Evolutionary conservation across 306 rosid species (phyloP), one percentile per base, ranked within the genome.

Genomic region (Hylodesmum podocarpum): DNA sequence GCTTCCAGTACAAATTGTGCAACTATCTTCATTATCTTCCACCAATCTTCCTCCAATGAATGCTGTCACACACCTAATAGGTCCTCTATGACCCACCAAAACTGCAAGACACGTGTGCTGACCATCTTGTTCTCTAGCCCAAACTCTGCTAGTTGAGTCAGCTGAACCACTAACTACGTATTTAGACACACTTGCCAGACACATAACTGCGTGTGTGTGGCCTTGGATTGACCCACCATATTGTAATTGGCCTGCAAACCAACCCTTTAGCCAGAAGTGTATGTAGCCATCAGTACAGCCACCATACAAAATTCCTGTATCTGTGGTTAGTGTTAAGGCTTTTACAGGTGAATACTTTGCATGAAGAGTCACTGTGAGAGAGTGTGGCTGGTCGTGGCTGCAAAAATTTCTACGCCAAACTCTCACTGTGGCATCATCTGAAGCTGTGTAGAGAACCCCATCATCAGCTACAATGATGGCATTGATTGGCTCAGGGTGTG

Each of bases 211-310:
- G 64, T 95, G 98, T 0, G 93, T 92, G 72, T 94, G 98, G 5
- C 98, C 98, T 73, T 89, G 95, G n/a, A 94, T 86, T 14, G 98
- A 88, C 0, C 97, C 96, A 31, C 97, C 95, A 24, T 95, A 95
- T 16, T 95, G 95, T 34, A 92, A 63, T 36, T 92, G 98, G 6
- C 98, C 95, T 1, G 90, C 85, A 64, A 89, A 82, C 93, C 97
- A 89, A 1, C 97, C 96, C 81, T 82, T 92, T 24, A 88, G 80
- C 98, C 98, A 95, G 69, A 69, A 95, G 73, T 95, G 96, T 68
- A 92, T 82, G 87, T 92, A 95, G 1, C 97, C 98, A 21, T 95
- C 98, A 0, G 87, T 88, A 92, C 98, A 92, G 6, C 97, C 96
- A 0, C 97, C 97, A 31, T 92, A 95, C 19, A 95, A 51, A 3